Evolutionary conservation across 805 yeast species (phyloP).

Genomic region (Wickerhamomyces ciferrii): DNA sequence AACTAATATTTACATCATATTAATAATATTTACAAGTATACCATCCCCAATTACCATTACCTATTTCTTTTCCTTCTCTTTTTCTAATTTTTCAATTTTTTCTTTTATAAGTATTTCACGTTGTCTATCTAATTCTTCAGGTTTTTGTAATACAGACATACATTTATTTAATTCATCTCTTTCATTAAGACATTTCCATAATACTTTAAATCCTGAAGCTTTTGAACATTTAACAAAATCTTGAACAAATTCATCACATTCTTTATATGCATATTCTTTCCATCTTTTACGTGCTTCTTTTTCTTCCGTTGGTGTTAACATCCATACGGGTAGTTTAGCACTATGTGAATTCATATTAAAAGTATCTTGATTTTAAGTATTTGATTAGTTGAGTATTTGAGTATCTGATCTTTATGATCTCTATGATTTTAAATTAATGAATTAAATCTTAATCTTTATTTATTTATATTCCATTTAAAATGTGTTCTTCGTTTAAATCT

Average conservation of each 20-base stretch:
- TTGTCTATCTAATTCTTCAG: constrained; percentile 63
- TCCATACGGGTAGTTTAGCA: constrained; percentile 61
- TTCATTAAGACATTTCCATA: constrained; percentile 59
- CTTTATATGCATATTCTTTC: constrained; percentile 58
- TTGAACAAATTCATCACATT: constrained; percentile 66
- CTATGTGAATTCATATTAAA: constrained; percentile 21
- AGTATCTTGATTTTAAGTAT: constrained; percentile 4
- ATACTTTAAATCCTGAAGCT: constrained; percentile 54
- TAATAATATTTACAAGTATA: too few relatives aligned
- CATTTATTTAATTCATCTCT: constrained; percentile 59
- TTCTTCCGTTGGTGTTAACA: constrained; percentile 72
- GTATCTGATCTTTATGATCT: neutral
- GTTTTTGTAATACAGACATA: constrained; percentile 52
- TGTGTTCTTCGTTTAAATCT: too few relatives aligned
- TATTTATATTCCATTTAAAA: too few relatives aligned
- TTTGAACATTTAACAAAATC: constrained; percentile 66
- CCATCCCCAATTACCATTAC: neutral
- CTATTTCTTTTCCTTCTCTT: neutral
- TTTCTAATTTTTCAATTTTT: constrained; percentile 38
- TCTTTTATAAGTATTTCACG: constrained; percentile 58
- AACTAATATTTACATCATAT: too few relatives aligned
- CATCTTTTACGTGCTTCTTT: constrained; percentile 66
- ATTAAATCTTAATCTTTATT: too few relatives aligned
- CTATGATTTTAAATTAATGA: too few relatives aligned
- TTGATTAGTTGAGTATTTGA: neutral